Base-by-base conservation (phyloP, 495 filamentous ascomycete species). In the Platismatia glauca region DNA sequence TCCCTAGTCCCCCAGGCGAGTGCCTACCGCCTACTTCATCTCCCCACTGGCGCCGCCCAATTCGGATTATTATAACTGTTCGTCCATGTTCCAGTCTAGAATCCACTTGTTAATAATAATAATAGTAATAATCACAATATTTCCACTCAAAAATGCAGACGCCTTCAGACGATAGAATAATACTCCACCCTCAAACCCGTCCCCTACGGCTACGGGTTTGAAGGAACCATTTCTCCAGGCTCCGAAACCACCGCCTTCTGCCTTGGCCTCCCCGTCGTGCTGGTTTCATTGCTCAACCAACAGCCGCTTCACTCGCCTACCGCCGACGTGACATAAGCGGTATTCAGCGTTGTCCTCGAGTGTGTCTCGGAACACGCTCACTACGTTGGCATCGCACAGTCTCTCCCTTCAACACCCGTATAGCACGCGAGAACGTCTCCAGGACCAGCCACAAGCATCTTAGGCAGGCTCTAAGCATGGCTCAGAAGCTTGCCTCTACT, bases 151-250 rank as follows among this genome's bases (percentile, higher is more conserved):
- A 57, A 46, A 67, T 67, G 65, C 55, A 29, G 46, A 52, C 37
- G 57, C 53, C 65, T 63, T 57, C 48, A 53, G 48, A 64, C 57
- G 58, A 64, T 33, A 67, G 43, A 64, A 72, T 70, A 68, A 69
- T 67, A 64, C 62, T 71, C 58, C 66, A 69, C 74, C 74, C 73
- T 75, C 77, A 77, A 75, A 73, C 72, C 73, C 74, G 73, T 69
- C 71, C 70, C 64, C 72, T 72, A 60, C 71, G 75, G 73, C 72
- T 72, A 60, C 71, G 75, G 73, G 75, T 73, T 69, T 78, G 77
- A 79, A 69, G 69, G 62, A 52, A 55, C 43, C 46, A 58, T 13
- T 38, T 34, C 55, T 63, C 38, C 46, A 55, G 53, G 22, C 31
- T 57, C 44, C 20, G 52, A 56, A 43, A 44, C 46, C 33, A 52